Percentiles rank a stretch among this genome's conserved stretches.
Evolutionary conservation across 495 filamentous ascomycete species (phyloP).

Genomic region (Ascodesmis nigricans): DNA sequence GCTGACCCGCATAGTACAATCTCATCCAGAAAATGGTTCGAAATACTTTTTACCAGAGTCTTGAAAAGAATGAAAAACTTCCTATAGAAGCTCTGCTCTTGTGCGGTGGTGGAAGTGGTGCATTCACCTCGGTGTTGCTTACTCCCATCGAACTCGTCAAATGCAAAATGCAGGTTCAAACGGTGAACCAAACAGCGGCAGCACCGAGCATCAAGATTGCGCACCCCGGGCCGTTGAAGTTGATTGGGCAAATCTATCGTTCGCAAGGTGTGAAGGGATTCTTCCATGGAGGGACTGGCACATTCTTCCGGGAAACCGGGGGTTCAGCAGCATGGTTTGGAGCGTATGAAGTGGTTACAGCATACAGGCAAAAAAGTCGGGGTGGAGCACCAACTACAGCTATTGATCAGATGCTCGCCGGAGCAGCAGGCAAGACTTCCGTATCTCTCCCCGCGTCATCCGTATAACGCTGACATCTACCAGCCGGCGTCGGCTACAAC

Average conservation of each 20-base stretch:
- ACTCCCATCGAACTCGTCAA: slow-evolving; percentile 96
- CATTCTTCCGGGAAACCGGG: slow-evolving; percentile 80
- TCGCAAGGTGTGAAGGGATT: slow-evolving; percentile 67
- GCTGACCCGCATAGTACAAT: slow-evolving; percentile 29
- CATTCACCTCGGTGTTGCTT: slow-evolving; percentile 68
- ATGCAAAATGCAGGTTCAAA: slow-evolving; percentile 80
- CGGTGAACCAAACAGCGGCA: slow-evolving; percentile 4
- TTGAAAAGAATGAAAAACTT: slow-evolving; percentile 32
- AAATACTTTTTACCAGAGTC: slow-evolving; percentile 34
- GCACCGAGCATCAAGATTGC: slow-evolving; percentile 22
- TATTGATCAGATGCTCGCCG: slow-evolving; percentile 19
- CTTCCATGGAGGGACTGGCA: slow-evolving; percentile 88
- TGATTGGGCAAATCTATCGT: slow-evolving; percentile 56
- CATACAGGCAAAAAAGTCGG: slow-evolving; percentile 34
- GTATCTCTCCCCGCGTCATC: not conserved
- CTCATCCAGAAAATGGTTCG: slow-evolving; percentile 43
- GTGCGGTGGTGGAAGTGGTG: slow-evolving; percentile 68
- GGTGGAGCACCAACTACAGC: slow-evolving; percentile 6
- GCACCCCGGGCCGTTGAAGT: slow-evolving; percentile 30
- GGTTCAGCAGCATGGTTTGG: slow-evolving; percentile 94
- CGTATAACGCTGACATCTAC: not conserved
- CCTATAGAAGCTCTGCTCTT: slow-evolving; percentile 50
- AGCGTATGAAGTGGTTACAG: slow-evolving; percentile 56
- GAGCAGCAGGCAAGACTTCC: slow-evolving; percentile 14
- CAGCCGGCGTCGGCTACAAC: slow-evolving; percentile 73